Base-by-base conservation (phyloP, 2,329 filamentous ascomycete genomes). In the Periconia sp. region DNA sequence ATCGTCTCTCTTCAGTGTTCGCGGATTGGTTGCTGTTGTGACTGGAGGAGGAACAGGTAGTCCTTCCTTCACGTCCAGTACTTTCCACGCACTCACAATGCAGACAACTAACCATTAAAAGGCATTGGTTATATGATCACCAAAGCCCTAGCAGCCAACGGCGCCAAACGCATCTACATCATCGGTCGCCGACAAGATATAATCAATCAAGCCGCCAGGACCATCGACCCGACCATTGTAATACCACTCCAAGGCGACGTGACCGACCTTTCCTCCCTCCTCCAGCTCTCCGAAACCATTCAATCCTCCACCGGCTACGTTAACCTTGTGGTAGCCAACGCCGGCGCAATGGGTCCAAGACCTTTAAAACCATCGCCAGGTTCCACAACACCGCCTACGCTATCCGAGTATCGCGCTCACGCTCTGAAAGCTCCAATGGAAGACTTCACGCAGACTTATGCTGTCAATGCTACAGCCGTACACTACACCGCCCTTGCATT, bases 401-500 rank as follows among this genome's bases (percentile, higher is more conserved):
- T 64, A 3, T 41, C 58, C 18, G 57, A 63, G 17, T 64, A 62
- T 50, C 35, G 49, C 31, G 59, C 54, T 8, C 60, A 66, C 41
- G 59, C 63, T 2, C 53, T 65, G 3, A 42, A 50, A 15, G 59
- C 58, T 13, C 55, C 62, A 5, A 64, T 61, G 56, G 30, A 57
- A 55, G 65, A 50, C 1, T 71, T 75, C 13, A 74, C 59, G 1
- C 17, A 70, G 60, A 66, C 69, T 13, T 74, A 76, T 17, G 73
- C 75, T 11, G 70, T 77, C 1, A 78, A 78, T 20, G 62, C 69
- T 1, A 75, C 73, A 1, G 74, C 67, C 1, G 64, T 73, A 1
- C 77, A 75, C 55, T 78, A 75, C 50, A 78, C 75, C 0, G 64
- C 71, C 1, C 52, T 77, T 0, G 74, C 75, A 0, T 78, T 78